Evolutionary conservation across 306 rosid species (phyloP), one percentile per base, ranked within the genome.

Genomic region (Lathyrus tuberosus): DNA sequence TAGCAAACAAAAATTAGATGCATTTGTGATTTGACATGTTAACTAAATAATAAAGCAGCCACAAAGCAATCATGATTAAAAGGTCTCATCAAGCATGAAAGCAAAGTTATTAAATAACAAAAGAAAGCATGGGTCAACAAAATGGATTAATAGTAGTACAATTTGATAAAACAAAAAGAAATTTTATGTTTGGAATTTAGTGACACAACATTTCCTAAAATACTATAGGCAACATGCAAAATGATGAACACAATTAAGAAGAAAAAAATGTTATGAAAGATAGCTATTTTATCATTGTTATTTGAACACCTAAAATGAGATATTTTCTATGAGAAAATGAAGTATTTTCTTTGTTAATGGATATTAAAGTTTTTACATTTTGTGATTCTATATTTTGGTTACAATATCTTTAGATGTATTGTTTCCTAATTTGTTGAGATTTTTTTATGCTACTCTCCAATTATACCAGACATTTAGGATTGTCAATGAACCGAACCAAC

Each of bases 21-120:
- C 53, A 41, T 58, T 75, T n/a, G n/a, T n/a, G n/a, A n/a, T n/a
- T n/a, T 22, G 17, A 64, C 67, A 65, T 69, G 65, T 49, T 61
- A 7, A 15, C 35, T n/a, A 60, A 60, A 5, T 15, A 61, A 16
- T 37, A 24, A 60, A 60, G 65, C 47, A 17, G 57, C 22, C 41
- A 69, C 70, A 57, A 20, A 65, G 18, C 26, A 37, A 20, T 59
- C 57, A 80, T 51, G 68, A 42, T 69, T 84, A 87, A 70, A 87
- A 84, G 79, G 87, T 90, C 67, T 86, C 91, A 10, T 89, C 89
- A 77, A 83, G 51, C 30, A n/a, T n/a, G n/a, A n/a, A n/a, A n/a
- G n/a, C n/a, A n/a, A n/a, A n/a, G n/a, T n/a, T n/a, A n/a, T n/a
- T n/a, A n/a, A n/a, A n/a, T n/a, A n/a, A n/a, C n/a, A 20, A 52